Evolutionary conservation across 768 basidiomycete genomes (phyloP), one percentile per base, ranked within the genome.

Genomic region (Lentinula sp.): DNA sequence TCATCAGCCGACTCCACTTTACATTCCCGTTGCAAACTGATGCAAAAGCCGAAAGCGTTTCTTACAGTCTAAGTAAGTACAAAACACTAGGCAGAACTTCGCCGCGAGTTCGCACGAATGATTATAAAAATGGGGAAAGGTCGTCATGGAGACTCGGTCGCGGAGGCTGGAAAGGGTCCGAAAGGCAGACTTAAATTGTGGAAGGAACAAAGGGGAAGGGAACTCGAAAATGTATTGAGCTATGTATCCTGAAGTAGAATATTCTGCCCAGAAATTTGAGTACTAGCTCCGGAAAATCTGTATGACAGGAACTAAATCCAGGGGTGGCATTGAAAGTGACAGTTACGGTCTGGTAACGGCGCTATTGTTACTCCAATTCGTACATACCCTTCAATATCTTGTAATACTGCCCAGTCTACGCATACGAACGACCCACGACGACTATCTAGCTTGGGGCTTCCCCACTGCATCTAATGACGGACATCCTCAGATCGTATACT

Each of bases 401-500:
- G 45, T 46, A 48, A 48, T 48, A 21, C 46, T 48, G 46, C 46
- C 6, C 46, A 7, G 46, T 45, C 43, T 45, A 45, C 43, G n/a
- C 43, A n/a, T 23, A 48, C 46, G 42, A n/a, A 48, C 46, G 46
- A 48, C 46, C 8, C 11, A 6, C 46, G 21, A 48, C 46, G 46
- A 48, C 46, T 23, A 21, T 48, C 8, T 48, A 23, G 46, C 46
- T 48, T 51, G 34, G 50, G 50, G 50, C 13, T 51, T 51, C 50
- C 31, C 28, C 50, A 32, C 54, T 35, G 39, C 39, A 43, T 57
- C 31, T 46, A 43, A 85, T 86, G 84, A 70, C 81, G 59, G 73
- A 76, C 50, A 73, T 79, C 59, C 70, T 81, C 62, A 70, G 73
- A 62, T 68, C 76, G 50, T 87, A 85, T 66, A 71, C 72, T 54